A percentile compares a stretch with the other conserved stretches of the same genome.
Conservation (phyloP, 2,329 filamentous ascomycete genomes). For the Neocatenulostroma microsporum region DNA sequence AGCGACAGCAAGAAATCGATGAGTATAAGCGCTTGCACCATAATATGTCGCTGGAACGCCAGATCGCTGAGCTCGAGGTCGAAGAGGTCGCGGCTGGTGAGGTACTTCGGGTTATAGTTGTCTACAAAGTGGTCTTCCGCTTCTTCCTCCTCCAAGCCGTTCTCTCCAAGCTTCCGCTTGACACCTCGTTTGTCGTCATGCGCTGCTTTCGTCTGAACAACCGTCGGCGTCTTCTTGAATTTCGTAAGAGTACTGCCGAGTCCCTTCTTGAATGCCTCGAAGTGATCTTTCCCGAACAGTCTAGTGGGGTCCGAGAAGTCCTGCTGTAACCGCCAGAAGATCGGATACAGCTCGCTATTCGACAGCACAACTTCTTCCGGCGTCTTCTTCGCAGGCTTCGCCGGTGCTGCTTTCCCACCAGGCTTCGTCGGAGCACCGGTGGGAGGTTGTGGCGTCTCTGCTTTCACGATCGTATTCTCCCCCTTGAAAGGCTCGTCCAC, state of each 20-base stretch:
- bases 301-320: conserved; percentile 84
- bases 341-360: conserved; percentile 69
- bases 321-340: conserved; percentile 90
- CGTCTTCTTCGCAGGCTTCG: conserved; percentile 16
- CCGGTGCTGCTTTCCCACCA: conserved; percentile 19
- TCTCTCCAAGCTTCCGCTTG: conserved; percentile 56
- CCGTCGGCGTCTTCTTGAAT: conserved; percentile 64
- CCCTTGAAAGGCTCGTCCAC: conserved; percentile 42
- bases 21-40: conserved; percentile 90
- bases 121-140: conserved; percentile 53
- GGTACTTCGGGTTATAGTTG: conserved; percentile 92
- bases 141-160: conserved; percentile 30
- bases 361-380: conserved; percentile 49
- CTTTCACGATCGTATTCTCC: conserved; percentile 9
- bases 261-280: conserved; percentile 57
- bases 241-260: conserved; percentile 58
- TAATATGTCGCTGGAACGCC: conserved; percentile 85
- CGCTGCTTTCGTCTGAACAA: conserved; percentile 61
- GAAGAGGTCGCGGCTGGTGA: conserved; percentile 95
- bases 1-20: conserved; percentile 93
- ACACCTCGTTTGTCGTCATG: conserved; percentile 53
- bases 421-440: too few relatives aligned
- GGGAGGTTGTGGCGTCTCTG: conserved; percentile 18
- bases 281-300: conserved; percentile 63
- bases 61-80: conserved; percentile 94